Base-by-base conservation (phyloP, 768 basidiomycete genomes). In the Amanita polypyramis region DNA sequence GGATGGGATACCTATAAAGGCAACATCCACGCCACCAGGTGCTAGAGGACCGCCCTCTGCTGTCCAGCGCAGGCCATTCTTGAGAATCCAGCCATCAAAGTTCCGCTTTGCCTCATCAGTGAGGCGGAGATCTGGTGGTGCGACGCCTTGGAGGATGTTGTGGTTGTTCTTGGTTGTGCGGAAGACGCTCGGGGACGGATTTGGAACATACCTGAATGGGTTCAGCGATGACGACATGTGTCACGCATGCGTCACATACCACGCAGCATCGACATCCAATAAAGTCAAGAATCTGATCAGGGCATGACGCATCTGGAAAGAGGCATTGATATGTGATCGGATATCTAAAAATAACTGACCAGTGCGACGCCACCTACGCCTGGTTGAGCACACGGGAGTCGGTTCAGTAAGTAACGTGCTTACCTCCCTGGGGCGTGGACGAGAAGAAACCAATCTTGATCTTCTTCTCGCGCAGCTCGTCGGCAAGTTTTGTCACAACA, bases 131-230 rank as follows among this genome's bases (percentile, higher is more conserved):
- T 78, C 78, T 7, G 85, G 80, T 10, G 79, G 65, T 1, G 92
- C 85, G 43, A 96, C 93, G 52, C 93, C 93, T 78, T 96, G 92
- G 19, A 95, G 72, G 60, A 89, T 90, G 67, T 91, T 91, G 77
- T 91, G 88, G 71, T 90, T 90, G 87, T 90, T 89, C 74, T 88
- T 88, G 54, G 91, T 94, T 52, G 86, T 91, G 54, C 91, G 81
- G 76, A 94, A 95, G 33, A 95, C 87, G 53, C 76, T 78, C 1
- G 92, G 91, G 39, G 89, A 82, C 19, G 87, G 85, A 68, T 89
- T 90, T 40, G 86, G 88, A 27, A 91, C 86, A 66, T 89, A 89
- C 84, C 84, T 86, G 23, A n/a, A n/a, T n/a, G n/a, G n/a, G n/a
- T n/a, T n/a, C n/a, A 29, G n/a, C 30, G 4, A 38, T 38, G 30